Evolutionary conservation across 352 stramenopile genomes (phyloP).

Genomic region (Globisporangium cystogenes): DNA sequence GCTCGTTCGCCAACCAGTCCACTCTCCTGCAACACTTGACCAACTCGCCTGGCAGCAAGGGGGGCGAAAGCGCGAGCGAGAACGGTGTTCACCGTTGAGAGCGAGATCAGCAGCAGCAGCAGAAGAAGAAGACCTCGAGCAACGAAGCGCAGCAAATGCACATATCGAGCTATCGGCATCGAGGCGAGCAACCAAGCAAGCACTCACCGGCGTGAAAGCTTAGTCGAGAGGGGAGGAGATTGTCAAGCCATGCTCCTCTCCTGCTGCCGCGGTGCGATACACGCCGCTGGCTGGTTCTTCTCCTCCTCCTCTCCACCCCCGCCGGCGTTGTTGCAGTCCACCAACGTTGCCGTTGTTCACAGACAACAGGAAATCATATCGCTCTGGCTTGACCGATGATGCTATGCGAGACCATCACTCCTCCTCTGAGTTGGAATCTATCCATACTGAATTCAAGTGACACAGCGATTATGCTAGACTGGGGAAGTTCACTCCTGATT

Average conservation of each 20-base stretch:
- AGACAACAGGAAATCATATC: not conserved
- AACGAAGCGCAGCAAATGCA: too few relatives aligned
- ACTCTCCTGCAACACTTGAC: not conserved
- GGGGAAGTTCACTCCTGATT: not conserved
- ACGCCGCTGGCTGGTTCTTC: too few relatives aligned
- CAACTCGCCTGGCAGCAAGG: too few relatives aligned
- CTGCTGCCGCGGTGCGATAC: too few relatives aligned
- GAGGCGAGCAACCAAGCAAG: not conserved
- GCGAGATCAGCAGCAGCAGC: not conserved
- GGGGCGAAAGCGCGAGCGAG: not conserved
- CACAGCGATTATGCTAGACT: not conserved
- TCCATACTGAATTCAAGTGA: not conserved
- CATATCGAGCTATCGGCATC: too few relatives aligned
- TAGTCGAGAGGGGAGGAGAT: not conserved
- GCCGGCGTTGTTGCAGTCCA: too few relatives aligned
- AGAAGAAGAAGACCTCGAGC: too few relatives aligned
- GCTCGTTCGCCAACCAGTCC: not conserved
- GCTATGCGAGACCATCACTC: not conserved
- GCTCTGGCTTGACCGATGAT: not conserved
- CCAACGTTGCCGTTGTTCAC: too few relatives aligned
- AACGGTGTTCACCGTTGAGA: not conserved
- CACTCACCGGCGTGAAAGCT: not conserved
- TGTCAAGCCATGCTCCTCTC: too few relatives aligned
- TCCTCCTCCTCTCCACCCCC: too few relatives aligned
- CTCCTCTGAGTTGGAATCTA: not conserved